phyloP scores from a whole-genome alignment of 768 basidiomycete species.

The Inosperma sp. region DNA sequence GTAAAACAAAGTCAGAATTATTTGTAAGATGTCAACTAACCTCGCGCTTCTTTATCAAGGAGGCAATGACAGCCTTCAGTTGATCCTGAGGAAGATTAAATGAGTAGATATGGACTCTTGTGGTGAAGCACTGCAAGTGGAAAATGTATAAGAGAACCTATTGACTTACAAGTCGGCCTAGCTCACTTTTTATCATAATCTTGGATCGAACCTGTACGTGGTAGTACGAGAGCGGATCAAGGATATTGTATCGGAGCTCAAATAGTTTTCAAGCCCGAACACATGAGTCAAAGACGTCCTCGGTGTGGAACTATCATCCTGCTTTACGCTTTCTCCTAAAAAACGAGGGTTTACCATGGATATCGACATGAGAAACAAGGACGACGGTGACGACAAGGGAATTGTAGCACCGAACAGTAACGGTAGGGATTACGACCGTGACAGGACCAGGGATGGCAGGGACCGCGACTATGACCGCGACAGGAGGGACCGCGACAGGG shows the following conservation, averaged over 20 bases:
- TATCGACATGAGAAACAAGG: conserved; percentile 77
- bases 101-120: conserved; percentile 4
- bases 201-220: too few relatives aligned
- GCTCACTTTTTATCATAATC: too few relatives aligned
- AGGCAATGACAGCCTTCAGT: neutral
- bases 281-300: too few relatives aligned
- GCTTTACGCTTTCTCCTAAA: too few relatives aligned
- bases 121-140: conserved; percentile 4
- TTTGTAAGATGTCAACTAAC: neutral
- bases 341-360: too few relatives aligned
- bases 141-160: too few relatives aligned
- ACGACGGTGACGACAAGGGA: conserved; percentile 64
- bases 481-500: conserved; percentile 39
- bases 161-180: too few relatives aligned
- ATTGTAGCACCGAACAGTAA: conserved; percentile 33
- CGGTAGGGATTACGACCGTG: conserved; percentile 40
- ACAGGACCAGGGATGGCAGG: conserved; percentile 38
- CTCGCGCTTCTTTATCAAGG: conserved; percentile 7
- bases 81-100: conserved; percentile 1
- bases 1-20: neutral
- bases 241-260: too few relatives aligned
- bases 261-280: too few relatives aligned
- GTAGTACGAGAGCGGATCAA: too few relatives aligned
- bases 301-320: too few relatives aligned
- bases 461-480: conserved; percentile 48